These are phyloP conservation scores for Suhomyces vadensis DNA, from an alignment of 805 yeast genomes.

Conservation along the genomic window DNA sequence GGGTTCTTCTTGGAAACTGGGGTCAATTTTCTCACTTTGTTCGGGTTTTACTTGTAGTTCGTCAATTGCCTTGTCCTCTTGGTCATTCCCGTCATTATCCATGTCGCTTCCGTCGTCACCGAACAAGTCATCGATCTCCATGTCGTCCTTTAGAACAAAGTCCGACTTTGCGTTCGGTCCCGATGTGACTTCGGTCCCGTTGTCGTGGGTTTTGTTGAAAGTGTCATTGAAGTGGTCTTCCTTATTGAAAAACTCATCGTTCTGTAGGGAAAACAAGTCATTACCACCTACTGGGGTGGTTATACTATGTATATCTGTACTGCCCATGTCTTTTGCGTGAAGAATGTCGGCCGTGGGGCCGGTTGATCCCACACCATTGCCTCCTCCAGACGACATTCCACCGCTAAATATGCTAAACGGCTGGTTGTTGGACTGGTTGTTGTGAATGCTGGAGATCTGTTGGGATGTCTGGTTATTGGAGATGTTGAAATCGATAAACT, in stretches of 20 bases:
- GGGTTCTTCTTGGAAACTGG: too few species aligned
- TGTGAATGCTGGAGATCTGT: background rate
- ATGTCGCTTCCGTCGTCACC: constrained; percentile 36
- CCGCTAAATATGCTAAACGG: constrained; percentile 20
- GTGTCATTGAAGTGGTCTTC: background rate
- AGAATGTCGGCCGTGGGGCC: constrained; percentile 12
- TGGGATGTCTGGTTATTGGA: constrained; percentile 16
- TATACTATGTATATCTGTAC: constrained; percentile 14
- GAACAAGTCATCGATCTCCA: constrained; percentile 31
- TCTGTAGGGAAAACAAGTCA: constrained; percentile 15
- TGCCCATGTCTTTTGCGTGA: constrained; percentile 16
- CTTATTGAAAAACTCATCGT: constrained; percentile 15
- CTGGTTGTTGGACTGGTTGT: constrained; percentile 1
- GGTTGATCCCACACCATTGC: constrained; percentile 10
- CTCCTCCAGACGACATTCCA: constrained; percentile 9
- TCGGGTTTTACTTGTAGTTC: constrained; percentile 10
- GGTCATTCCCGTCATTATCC: constrained; percentile 4
- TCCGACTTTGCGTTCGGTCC: constrained; percentile 7
- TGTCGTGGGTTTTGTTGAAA: background rate
- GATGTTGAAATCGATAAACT: constrained; percentile 36
- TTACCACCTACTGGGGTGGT: constrained; percentile 14
- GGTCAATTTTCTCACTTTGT: constrained; percentile 6
- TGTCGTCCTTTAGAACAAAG: constrained; percentile 16
- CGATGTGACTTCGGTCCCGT: constrained; percentile 2
- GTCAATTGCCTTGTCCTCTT: background rate